Conservation (phyloP, 352 stramenopile genomes). For the Globisporangium canariense region DNA sequence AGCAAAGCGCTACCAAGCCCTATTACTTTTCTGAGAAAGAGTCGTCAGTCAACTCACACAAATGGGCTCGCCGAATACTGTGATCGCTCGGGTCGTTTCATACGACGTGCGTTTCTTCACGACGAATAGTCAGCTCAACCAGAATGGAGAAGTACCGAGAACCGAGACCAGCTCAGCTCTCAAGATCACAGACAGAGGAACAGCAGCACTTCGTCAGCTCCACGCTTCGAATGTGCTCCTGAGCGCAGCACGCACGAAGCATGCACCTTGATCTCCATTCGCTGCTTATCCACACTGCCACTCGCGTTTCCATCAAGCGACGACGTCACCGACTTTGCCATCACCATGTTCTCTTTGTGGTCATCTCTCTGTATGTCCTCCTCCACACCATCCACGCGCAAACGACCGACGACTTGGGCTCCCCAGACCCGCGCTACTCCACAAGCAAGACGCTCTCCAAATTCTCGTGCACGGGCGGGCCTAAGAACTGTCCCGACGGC, state of each 20-base stretch:
- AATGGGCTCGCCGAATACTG: background rate
- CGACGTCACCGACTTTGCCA: background rate
- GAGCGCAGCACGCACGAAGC: background rate
- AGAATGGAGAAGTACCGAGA: background rate
- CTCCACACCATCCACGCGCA: conserved; percentile 23
- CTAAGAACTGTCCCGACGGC: conserved; percentile 62
- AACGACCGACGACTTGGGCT: conserved; percentile 54
- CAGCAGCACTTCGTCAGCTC: no score
- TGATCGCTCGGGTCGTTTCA: background rate
- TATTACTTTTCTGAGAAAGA: no score
- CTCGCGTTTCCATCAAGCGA: background rate
- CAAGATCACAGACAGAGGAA: background rate
- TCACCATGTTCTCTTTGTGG: background rate
- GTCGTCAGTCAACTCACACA: background rate
- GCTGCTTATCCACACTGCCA: background rate
- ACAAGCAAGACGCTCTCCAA: conserved; percentile 37
- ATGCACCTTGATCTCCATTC: background rate
- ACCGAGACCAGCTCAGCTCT: background rate
- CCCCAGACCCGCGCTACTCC: conserved; percentile 66
- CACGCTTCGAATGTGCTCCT: background rate
- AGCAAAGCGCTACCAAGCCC: no score
- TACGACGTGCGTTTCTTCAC: background rate
- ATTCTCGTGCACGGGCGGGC: conserved; percentile 71
- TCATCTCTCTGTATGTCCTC: background rate
- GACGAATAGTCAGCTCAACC: background rate